Evolutionary conservation across 331 rosid species (phyloP), one percentile per base, ranked within the genome.

Genomic region (Rhamnella rubrinervis): DNA sequence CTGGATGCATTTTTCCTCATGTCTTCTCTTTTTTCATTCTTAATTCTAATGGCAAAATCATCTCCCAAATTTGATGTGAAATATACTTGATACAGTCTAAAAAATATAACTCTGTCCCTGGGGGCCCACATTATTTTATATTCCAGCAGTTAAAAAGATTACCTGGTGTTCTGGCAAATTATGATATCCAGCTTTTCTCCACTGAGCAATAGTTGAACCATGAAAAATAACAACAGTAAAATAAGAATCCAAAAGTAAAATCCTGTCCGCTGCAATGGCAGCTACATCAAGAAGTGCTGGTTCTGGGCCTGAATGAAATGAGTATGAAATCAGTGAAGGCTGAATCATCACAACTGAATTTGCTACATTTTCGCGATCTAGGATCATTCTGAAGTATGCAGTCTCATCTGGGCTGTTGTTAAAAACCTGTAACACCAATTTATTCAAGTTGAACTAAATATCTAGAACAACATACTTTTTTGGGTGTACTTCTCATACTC

Each of bases 321-420:
- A 91, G 80, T 89, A 91, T 19, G 97, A 85, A 73, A 95, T 87
- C 85, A 95, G 80, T 0, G 98, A 95, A 67, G 98, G 98, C 81
- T 91, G 98, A 78, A 95, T 85, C 98, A 95, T 95, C 74, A 95
- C 98, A 63, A 89, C 96, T 71, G 98, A 89, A 76, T 95, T 95
- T 44, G 96, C 66, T 68, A 95, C 98, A 75, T 89, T 89, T 84
- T 95, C 97, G 17, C 96, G 90, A 84, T 95, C 81, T 67, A 95
- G 80, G 73, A 95, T 91, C 98, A 95, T 95, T 83, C 98, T 82
- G 78, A 89, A 95, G 85, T 85, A 89, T 41, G 98, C 98, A 41
- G 98, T 95, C 80, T 95, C 98, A 55, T 95, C 98, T 41, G 98
- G 98, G 78, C 98, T 93, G 86, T 93, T 93, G 86, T 93, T 93